A percentile compares a stretch with the other conserved stretches of the same genome.
Conservation (phyloP, 139 green algal species). For the Chlorella sorokiniana region DNA sequence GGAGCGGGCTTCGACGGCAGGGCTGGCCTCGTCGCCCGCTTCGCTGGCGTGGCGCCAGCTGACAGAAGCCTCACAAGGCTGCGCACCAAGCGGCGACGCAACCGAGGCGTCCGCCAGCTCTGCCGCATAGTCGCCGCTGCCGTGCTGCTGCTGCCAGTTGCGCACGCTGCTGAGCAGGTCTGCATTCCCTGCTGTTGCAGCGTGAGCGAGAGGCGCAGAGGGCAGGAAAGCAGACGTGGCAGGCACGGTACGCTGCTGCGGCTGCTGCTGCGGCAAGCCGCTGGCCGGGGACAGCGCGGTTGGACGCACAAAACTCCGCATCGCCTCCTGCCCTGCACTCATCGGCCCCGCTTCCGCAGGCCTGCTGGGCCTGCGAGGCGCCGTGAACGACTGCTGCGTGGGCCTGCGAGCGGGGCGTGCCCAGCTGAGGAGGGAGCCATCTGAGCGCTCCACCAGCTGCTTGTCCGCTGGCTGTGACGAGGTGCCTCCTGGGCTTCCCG, state of each 20-base stretch:
- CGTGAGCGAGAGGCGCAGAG: too few relatives aligned
- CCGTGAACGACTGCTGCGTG: constrained; percentile 2
- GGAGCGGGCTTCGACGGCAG: not conserved
- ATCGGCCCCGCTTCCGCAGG: too few relatives aligned
- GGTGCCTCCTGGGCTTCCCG: not conserved
- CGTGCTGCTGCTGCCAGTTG: constrained; percentile 23
- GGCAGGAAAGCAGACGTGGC: not conserved
- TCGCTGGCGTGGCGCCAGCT: not conserved
- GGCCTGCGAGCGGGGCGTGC: not conserved
- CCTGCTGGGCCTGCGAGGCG: not conserved
- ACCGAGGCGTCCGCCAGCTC: not conserved
- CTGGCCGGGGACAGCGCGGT: not conserved
- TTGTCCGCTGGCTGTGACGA: too few relatives aligned
- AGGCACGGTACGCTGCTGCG: not conserved
- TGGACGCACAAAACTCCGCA: not conserved
- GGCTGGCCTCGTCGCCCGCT: not conserved
- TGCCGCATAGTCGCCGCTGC: not conserved
- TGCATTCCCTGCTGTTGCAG: not conserved
- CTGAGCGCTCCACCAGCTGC: constrained; percentile 12
- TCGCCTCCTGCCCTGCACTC: too few relatives aligned
- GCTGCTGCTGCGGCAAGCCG: not conserved
- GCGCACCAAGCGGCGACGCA: not conserved
- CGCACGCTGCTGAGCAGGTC: constrained; percentile 24
- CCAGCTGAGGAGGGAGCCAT: constrained; percentile 27
- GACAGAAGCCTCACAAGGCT: not conserved